These are phyloP conservation scores for Plenodomus biglobosus DNA, from an alignment of 2,329 filamentous ascomycete genomes.

Conservation along the genomic window DNA sequence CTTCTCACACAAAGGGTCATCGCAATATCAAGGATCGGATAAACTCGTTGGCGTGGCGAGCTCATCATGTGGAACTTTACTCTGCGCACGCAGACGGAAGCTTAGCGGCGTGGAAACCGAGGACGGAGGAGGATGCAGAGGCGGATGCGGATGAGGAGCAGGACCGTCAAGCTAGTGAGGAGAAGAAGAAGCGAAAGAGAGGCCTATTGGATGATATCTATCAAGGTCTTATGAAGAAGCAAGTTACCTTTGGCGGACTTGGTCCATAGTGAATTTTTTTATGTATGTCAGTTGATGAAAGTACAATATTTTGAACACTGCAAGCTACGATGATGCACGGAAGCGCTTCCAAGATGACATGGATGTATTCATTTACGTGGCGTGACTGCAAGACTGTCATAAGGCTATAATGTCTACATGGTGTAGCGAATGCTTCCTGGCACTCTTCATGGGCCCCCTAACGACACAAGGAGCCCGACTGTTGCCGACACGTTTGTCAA, in stretches of 20 bases:
- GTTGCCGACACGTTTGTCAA: neutral
- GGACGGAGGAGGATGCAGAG: conserved; percentile 52
- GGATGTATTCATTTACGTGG: too few relatives aligned
- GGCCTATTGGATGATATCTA: conserved; percentile 80
- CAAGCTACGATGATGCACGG: too few relatives aligned
- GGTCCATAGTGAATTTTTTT: conserved; percentile 8
- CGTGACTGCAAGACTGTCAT: neutral
- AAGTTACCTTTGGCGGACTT: conserved; percentile 59
- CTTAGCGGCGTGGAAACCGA: conserved; percentile 76
- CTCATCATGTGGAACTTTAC: conserved; percentile 72
- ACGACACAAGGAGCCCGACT: neutral
- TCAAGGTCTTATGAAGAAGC: conserved; percentile 70
- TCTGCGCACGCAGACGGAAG: conserved; percentile 83
- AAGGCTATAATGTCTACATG: neutral
- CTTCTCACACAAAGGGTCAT: conserved; percentile 41
- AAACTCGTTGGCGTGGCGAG: conserved; percentile 74
- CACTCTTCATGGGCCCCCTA: neutral
- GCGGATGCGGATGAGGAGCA: conserved; percentile 49
- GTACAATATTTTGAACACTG: neutral
- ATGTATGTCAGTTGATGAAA: neutral
- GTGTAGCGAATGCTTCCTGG: neutral
- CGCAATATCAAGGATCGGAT: conserved; percentile 54
- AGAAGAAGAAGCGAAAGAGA: conserved; percentile 64
- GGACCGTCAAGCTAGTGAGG: conserved; percentile 37
- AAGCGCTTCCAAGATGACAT: too few relatives aligned